Evolutionary conservation across 768 basidiomycete genomes (phyloP), one percentile per base, ranked within the genome.

Genomic region (Tulasnella sp.): DNA sequence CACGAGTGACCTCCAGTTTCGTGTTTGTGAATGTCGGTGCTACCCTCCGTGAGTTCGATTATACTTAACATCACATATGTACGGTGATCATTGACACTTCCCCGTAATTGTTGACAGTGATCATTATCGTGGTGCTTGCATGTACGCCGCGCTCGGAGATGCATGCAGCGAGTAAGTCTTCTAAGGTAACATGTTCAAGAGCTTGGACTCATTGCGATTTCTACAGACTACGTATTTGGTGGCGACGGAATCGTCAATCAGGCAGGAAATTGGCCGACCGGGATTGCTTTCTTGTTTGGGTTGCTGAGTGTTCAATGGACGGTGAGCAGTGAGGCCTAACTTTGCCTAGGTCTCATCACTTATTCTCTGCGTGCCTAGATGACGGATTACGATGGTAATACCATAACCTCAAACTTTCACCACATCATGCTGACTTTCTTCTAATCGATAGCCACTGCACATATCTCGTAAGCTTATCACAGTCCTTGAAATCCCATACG

Each of bases 11-110:
- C 2, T 77, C 77, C 21, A 78, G 78, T 27, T 91, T 90, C 67
- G 88, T 94, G 3, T 93, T 94, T 69, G 75, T 94, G 66, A 94
- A 95, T 70, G 75, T 94, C 53, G 89, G 89, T 42, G 77, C 86
- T 10, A 86, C 89, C 3, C 72, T 85, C 56, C 65, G 83, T 85
- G 62, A 65, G 79, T 72, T 29, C 4, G n/a, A 2, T 58, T 13
- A 49, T 34, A 7, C 26, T 11, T 49, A 32, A 11, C 29, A 15
- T 53, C 7, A 19, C 4, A 7, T 19, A 17, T 19, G 15, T 17
- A 61, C 26, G 29, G 67, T 44, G 34, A 5, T 38, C 34, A 38
- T 15, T 38, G 7, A 5, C 34, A 15, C 15, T 38, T 38, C 34
- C 5, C 5, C 15, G 34, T 38, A 34, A 44, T 44, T 30, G 11